Base-by-base conservation (phyloP, 139 green algal genomes). In the Auxenochlorella pyrenoidosa region DNA sequence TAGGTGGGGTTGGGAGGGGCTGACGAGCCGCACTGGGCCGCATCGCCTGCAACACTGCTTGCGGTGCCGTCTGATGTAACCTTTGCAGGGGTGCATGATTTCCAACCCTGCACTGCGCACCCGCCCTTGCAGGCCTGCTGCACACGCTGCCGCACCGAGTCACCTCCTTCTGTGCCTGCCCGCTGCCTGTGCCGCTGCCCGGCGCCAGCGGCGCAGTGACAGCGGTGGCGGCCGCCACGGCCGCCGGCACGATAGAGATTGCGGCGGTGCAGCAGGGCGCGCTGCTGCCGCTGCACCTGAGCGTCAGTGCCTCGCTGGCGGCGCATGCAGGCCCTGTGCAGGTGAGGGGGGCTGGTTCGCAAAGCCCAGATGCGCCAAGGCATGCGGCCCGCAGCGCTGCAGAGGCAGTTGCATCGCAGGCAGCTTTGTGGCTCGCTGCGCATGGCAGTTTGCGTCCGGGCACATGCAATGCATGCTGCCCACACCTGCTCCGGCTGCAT, bases 141-240 rank as follows among this genome's bases (percentile, higher is more conserved):
- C 90, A 95, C 83, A 91, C 82, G 32, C 90, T 97, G 68, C 89
- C 93, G 18, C 71, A 89, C 75, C 75, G 79, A 26, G 86, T 95
- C 47, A 94, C 86, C 43, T 87, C 88, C 34, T 92, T 94, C 51
- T 78, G 84, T 28, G 73, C 91, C 16, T 94, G 93, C 84, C 89
- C 92, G 0, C 77, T 83, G 5, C 92, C 94, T 0, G 71, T 94
- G 63, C 78, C 71, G 18, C 82, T 91, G 68, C 63, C 82, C 0
- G 65, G 36, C 30, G 65, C 36, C 16, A 24, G 41, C n/a, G 71
- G 89, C 15, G 90, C 83, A 26, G 91, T 91, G 59, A 73, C 91
- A 22, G 77, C 94, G 36, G 65, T 94, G 13, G 93, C 93, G 0
- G 94, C 92, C 18, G 93, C 88, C 0, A 97, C 94, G 0, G 79